Percentiles rank a stretch among this genome's conserved stretches.
These are phyloP conservation scores for Eucalyptus pauciflora DNA, from an alignment of 345 rosid species.

Conservation along the genomic window DNA sequence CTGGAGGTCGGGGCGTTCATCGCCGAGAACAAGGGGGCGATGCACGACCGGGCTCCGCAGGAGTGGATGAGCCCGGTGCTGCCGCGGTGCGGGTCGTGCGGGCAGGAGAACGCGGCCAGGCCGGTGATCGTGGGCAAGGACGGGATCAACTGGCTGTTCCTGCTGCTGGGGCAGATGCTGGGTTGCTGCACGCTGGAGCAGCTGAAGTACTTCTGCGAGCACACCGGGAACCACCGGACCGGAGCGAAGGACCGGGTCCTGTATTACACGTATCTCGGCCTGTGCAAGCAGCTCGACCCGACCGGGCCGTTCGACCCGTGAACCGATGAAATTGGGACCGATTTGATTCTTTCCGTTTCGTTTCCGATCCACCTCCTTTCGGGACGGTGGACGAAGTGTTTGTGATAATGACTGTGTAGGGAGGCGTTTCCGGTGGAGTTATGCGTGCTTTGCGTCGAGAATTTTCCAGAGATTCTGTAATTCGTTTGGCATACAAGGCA, in stretches of 20 bases:
- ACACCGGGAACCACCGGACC: slow-evolving; percentile 58
- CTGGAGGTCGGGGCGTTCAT: slow-evolving; percentile 21
- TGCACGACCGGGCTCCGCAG: slow-evolving; percentile 65
- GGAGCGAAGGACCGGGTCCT: slow-evolving; percentile 84
- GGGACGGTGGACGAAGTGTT: neutral
- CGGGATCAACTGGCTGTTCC: slow-evolving; percentile 73
- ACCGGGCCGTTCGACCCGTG: slow-evolving; percentile 22
- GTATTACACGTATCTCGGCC: slow-evolving; percentile 43
- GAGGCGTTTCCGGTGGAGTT: neutral
- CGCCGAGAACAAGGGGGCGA: neutral
- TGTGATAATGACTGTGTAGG: neutral
- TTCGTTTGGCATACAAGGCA: neutral
- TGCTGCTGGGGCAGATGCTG: slow-evolving; percentile 62
- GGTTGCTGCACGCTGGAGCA: slow-evolving; percentile 66
- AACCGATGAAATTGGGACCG: neutral
- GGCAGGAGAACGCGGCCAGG: slow-evolving; percentile 37
- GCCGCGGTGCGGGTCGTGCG: slow-evolving; percentile 33
- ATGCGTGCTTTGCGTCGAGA: neutral
- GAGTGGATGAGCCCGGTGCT: slow-evolving; percentile 43
- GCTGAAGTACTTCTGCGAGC: slow-evolving; percentile 84
- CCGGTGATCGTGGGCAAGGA: slow-evolving; percentile 48
- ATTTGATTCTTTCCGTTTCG: neutral
- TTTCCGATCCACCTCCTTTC: neutral
- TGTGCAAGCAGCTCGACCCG: slow-evolving; percentile 71
- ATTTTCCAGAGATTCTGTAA: neutral